Percentiles rank a stretch among this genome's conserved stretches.
Conservation (phyloP, 2,329 filamentous ascomycete genomes). For the Botrytis medusae region DNA sequence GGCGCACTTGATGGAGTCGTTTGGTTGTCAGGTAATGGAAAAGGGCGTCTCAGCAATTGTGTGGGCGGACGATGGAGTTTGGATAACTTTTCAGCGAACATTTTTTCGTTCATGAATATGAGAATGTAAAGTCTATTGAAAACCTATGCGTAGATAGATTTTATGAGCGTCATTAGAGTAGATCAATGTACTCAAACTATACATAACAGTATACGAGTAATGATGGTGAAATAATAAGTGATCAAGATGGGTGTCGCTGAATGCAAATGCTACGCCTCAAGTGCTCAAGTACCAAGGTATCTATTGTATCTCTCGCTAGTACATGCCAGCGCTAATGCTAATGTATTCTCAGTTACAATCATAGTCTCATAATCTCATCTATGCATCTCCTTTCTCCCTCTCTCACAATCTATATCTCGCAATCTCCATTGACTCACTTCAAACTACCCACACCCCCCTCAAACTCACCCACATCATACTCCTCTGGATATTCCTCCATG, state of each 20-base stretch:
- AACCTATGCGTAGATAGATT: background rate
- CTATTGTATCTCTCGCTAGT: background rate
- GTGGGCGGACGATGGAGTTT: background rate
- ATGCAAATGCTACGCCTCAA: background rate
- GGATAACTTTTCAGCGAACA: background rate
- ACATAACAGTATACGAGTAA: background rate
- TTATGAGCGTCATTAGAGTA: background rate
- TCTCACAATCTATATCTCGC: background rate
- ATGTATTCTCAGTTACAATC: background rate
- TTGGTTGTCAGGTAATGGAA: background rate
- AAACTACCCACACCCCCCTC: constrained; percentile 60
- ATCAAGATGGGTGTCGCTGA: background rate
- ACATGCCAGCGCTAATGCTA: background rate
- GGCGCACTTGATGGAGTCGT: background rate
- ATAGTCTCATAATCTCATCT: background rate
- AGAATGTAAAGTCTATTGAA: background rate
- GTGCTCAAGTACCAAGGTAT: background rate
- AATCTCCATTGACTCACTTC: background rate
- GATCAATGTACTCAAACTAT: background rate
- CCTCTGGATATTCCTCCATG: constrained; percentile 80
- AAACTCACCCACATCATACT: constrained; percentile 80
- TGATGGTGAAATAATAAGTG: background rate
- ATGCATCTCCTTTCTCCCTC: background rate
- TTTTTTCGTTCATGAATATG: background rate
- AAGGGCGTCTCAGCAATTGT: background rate